phyloP scores from a whole-genome alignment of 2,329 filamentous ascomycete species.

The Drechmeria coniospora region DNA sequence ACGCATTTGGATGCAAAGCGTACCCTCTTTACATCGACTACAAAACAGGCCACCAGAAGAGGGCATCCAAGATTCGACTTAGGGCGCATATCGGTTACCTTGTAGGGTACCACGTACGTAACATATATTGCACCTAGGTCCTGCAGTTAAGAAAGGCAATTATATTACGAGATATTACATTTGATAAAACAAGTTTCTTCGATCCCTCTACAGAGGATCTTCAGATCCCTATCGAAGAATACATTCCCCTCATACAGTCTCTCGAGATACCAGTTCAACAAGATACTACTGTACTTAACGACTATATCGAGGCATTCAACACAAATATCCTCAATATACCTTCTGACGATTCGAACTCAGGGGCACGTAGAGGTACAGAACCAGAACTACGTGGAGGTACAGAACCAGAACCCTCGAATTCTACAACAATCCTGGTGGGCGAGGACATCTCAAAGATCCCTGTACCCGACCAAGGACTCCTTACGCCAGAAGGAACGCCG shows the following conservation, averaged over 20 bases:
- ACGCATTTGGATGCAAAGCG: background rate
- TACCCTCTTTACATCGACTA: background rate
- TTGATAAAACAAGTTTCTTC: conserved; percentile 1
- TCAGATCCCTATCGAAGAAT: background rate
- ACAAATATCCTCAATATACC: too few species aligned
- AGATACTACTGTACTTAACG: background rate
- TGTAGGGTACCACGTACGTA: background rate
- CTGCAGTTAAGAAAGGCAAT: background rate
- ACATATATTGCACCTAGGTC: conserved; percentile 1
- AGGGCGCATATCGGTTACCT: conserved; percentile 1
- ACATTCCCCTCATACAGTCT: background rate
- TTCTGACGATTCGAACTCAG: background rate
- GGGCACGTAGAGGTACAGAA: background rate
- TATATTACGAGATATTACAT: background rate
- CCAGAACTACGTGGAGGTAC: too few species aligned
- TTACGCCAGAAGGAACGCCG: too few species aligned
- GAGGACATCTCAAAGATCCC: too few species aligned
- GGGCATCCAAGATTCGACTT: background rate
- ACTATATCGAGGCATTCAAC: background rate
- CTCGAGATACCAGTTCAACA: background rate
- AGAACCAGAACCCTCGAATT: background rate
- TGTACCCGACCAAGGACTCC: too few species aligned
- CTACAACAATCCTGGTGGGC: too few species aligned
- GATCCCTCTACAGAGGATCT: background rate
- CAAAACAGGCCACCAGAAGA: background rate